Evolutionary conservation across 192 early-diverging fungal species (phyloP), one percentile per base, ranked within the genome.

Genomic region (Gamsiella multidivaricata): DNA sequence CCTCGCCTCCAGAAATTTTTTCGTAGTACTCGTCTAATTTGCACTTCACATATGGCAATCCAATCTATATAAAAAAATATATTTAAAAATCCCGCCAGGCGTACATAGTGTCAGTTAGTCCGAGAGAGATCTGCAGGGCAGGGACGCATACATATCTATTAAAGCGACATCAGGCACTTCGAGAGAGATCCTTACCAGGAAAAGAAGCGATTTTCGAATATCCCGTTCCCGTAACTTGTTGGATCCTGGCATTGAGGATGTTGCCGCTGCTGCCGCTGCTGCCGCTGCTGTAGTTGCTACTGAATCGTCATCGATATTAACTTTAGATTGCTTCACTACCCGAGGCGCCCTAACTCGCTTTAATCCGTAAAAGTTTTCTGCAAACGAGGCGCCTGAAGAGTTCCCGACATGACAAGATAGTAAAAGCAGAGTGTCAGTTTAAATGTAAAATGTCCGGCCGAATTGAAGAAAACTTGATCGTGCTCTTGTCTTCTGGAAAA

Each of bases 351-450:
- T 83, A 25, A 90, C 88, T 54, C 96, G 82, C 80, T 94, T 94
- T 25, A 92, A 72, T 5, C 95, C 95, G 80, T 97, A 97, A 83
- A 97, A 96, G 80, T 93, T 91, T 80, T 97, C 96, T n/a, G 94
- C 88, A 79, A 94, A 94, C 14, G 93, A 93, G 1, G 84, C 90
- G 51, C 88, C 90, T 90, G 15, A n/a, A n/a, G n/a, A n/a, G n/a
- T n/a, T n/a, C n/a, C n/a, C n/a, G n/a, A n/a, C 33, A 65, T 20
- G 23, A 50, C 9, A 6, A 58, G 39, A 14, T 61, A 17, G 17
- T 23, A 39, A 31, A 32, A 42, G 41, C 64, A 54, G 25, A 55
- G 11, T 15, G 20, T 2, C n/a, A n/a, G n/a, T n/a, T n/a, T n/a
- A n/a, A n/a, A n/a, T n/a, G n/a, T n/a, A n/a, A n/a, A n/a, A n/a